These are phyloP conservation scores for Fusarium verticillioides DNA, from an alignment of 2,329 filamentous ascomycete genomes.

Conservation along the genomic window DNA sequence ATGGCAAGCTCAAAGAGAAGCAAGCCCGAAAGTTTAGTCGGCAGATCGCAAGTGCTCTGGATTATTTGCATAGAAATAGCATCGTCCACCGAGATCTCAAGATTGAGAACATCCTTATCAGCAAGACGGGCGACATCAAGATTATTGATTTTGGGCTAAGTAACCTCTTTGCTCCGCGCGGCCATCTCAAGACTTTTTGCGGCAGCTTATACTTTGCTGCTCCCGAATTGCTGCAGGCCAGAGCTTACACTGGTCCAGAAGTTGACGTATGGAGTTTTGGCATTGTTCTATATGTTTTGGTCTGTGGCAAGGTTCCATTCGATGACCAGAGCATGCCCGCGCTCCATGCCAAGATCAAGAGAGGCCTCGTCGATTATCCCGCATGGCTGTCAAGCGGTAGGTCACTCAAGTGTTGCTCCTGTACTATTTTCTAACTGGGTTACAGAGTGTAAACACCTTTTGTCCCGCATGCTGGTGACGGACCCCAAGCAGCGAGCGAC, in stretches of 20 bases:
- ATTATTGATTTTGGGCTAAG: constrained; percentile 99
- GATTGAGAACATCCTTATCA: constrained; percentile 99
- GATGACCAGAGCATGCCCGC: constrained; percentile 99
- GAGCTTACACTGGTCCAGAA: constrained; percentile 94
- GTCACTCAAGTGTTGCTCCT: constrained; percentile 42
- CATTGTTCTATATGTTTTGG: constrained; percentile 95
- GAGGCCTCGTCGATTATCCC: constrained; percentile 94
- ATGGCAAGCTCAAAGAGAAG: constrained; percentile 97
- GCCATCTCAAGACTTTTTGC: constrained; percentile 94
- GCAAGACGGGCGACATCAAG: constrained; percentile 98
- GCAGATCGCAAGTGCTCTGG: constrained; percentile 94
- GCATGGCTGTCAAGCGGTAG: constrained; percentile 89
- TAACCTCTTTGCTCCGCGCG: constrained; percentile 89
- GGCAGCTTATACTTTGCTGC: constrained; percentile 98
- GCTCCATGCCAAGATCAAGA: constrained; percentile 98
- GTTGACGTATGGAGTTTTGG: constrained; percentile 99
- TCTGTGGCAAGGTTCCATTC: constrained; percentile 97
- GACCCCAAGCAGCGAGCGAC: constrained; percentile 88
- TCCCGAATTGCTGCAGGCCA: constrained; percentile 91
- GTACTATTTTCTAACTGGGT: constrained; percentile 49
- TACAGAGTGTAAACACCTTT: constrained; percentile 90
- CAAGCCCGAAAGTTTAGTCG: constrained; percentile 97
- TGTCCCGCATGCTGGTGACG: constrained; percentile 95
- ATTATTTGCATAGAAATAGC: constrained; percentile 98
- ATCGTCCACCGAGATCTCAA: constrained; percentile 98